phyloP scores from a whole-genome alignment of 768 basidiomycete species.

The Glaciozyma martinii region DNA sequence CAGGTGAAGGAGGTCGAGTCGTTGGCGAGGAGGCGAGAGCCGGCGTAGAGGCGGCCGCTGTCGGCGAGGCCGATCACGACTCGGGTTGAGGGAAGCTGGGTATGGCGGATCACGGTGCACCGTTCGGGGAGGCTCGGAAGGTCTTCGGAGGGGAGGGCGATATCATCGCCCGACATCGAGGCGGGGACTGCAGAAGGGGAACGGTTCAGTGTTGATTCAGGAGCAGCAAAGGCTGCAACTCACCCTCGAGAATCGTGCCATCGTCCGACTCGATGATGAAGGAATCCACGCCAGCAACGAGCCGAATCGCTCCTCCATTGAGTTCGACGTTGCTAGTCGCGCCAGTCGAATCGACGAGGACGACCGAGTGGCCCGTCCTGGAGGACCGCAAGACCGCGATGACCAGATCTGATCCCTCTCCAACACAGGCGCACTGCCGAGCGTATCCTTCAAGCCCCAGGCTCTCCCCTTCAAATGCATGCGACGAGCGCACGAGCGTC shows the following conservation, averaged over 20 bases:
- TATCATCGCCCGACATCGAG: conserved; percentile 20
- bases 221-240: neutral
- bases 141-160: conserved; percentile 34
- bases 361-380: conserved; percentile 19
- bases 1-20: conserved; percentile 56
- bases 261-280: conserved; percentile 26
- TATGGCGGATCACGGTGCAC: conserved; percentile 46
- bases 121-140: conserved; percentile 50
- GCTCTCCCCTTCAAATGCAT: no score
- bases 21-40: conserved; percentile 39
- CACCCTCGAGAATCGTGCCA: conserved; percentile 34
- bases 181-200: neutral
- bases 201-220: neutral
- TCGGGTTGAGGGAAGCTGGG: conserved; percentile 22
- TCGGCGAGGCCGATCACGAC: conserved; percentile 58
- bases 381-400: conserved; percentile 26
- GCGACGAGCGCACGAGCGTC: neutral
- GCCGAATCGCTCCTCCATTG: conserved; percentile 25
- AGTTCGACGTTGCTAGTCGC: conserved; percentile 2
- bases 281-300: conserved; percentile 19
- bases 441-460: neutral
- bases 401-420: neutral
- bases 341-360: conserved; percentile 14
- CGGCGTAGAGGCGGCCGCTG: conserved; percentile 57
- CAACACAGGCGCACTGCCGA: conserved; percentile 14